These are phyloP conservation scores for Dothistroma pini DNA, from an alignment of 2,329 filamentous ascomycete species.

Conservation along the genomic window DNA sequence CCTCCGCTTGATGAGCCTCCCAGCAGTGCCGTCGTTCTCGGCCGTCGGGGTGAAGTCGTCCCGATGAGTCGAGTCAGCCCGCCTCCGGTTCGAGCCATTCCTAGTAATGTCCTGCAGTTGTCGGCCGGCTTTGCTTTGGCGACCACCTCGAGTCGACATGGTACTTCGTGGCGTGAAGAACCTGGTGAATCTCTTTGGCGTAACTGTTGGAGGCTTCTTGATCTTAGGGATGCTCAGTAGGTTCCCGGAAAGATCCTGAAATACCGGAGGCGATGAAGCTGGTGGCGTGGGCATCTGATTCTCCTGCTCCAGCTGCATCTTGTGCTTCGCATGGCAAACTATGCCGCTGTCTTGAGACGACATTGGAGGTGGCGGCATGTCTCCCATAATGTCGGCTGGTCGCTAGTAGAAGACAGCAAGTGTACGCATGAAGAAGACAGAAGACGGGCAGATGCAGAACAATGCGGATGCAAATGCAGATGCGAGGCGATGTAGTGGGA, in stretches of 20 bases:
- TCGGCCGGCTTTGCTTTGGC: constrained; percentile 40
- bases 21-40: constrained; percentile 26
- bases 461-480: background rate
- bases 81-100: constrained; percentile 41
- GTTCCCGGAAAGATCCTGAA: constrained; percentile 12
- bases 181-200: constrained; percentile 49
- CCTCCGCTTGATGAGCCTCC: constrained; percentile 29
- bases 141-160: constrained; percentile 24
- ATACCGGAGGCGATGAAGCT: constrained; percentile 27
- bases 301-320: constrained; percentile 31
- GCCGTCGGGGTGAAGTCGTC: constrained; percentile 19
- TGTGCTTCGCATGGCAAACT: constrained; percentile 26
- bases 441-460: constrained; percentile 1
- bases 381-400: constrained; percentile 24
- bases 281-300: constrained; percentile 22
- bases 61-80: constrained; percentile 4
- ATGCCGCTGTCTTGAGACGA: constrained; percentile 34
- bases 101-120: constrained; percentile 50
- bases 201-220: constrained; percentile 48
- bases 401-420: background rate
- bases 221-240: constrained; percentile 36
- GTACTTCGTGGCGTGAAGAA: constrained; percentile 50
- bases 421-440: constrained; percentile 4
- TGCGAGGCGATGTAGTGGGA: background rate
- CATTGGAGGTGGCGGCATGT: constrained; percentile 25